These are phyloP conservation scores for Globisporangium acanthophoron DNA, from an alignment of 352 stramenopile genomes.

Conservation along the genomic window DNA sequence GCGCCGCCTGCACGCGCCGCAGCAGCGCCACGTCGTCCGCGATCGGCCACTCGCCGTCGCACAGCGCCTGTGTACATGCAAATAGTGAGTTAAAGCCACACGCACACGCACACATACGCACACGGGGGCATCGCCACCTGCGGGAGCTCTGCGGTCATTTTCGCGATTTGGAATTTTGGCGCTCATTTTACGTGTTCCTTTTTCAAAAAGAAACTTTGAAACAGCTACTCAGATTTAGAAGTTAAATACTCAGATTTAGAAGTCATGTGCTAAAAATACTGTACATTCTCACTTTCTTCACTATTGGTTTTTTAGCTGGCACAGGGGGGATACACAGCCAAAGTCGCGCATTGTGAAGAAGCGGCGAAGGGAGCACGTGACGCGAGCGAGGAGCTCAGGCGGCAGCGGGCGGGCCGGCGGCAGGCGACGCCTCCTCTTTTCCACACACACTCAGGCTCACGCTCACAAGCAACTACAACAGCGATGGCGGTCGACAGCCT, in stretches of 20 bases:
- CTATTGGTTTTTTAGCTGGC: too few species aligned
- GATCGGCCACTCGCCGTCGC: slow-evolving; percentile 48
- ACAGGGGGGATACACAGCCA: neutral
- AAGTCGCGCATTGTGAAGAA: neutral
- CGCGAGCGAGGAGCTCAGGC: neutral
- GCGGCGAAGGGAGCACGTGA: neutral
- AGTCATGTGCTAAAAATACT: too few species aligned
- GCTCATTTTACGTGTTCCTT: too few species aligned
- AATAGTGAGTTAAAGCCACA: neutral
- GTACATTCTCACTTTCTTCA: too few species aligned
- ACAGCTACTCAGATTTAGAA: too few species aligned
- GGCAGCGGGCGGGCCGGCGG: too few species aligned
- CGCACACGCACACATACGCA: neutral
- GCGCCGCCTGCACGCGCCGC: slow-evolving; percentile 32
- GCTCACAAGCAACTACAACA: neutral
- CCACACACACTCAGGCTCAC: neutral
- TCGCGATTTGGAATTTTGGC: neutral
- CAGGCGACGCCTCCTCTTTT: neutral
- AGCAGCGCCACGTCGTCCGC: slow-evolving; percentile 52
- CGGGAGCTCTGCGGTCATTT: neutral
- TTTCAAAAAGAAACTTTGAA: too few species aligned
- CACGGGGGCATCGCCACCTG: neutral
- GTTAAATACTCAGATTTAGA: too few species aligned
- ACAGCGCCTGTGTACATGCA: slow-evolving; percentile 24
- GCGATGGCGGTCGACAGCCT: slow-evolving; percentile 40